These are phyloP conservation scores for Cladophialophora yegresii DNA, from an alignment of 2,329 filamentous ascomycete genomes.

Conservation along the genomic window DNA sequence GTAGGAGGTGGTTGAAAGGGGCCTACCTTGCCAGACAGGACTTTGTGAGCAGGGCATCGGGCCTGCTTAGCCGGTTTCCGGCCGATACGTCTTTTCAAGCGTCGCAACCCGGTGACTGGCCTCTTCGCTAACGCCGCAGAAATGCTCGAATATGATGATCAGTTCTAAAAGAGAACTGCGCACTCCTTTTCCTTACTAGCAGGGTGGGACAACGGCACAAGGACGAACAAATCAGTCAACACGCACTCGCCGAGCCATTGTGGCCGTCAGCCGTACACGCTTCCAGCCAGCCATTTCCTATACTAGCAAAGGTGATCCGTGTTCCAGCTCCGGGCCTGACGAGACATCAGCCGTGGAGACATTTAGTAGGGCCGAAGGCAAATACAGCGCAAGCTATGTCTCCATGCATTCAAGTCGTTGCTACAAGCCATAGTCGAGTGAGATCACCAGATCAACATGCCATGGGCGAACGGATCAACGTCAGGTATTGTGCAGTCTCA, in stretches of 20 bases:
- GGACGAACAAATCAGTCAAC: neutral
- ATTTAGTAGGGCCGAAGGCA: neutral
- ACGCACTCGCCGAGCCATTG: too few species aligned
- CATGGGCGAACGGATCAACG: too few species aligned
- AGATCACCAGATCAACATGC: neutral
- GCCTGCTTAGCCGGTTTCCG: constrained; percentile 22
- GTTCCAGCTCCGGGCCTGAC: neutral
- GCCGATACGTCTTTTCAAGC: neutral
- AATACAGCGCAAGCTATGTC: neutral
- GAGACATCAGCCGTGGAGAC: neutral
- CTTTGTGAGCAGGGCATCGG: constrained; percentile 43
- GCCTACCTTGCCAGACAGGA: constrained; percentile 75
- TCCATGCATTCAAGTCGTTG: neutral
- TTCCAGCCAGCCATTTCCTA: neutral
- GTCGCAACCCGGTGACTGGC: neutral
- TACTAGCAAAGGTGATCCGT: neutral
- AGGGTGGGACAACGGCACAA: neutral
- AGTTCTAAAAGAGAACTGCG: neutral
- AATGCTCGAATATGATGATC: neutral
- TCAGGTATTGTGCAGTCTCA: neutral
- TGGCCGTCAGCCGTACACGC: neutral
- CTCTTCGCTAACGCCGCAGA: neutral
- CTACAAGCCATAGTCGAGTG: neutral
- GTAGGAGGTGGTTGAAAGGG: constrained; percentile 79
- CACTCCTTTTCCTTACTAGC: neutral